A percentile compares a stretch with the other conserved stretches of the same genome.
Evolutionary conservation across 495 filamentous ascomycete genomes (phyloP).

Genomic region (Ascobolus immersus): DNA sequence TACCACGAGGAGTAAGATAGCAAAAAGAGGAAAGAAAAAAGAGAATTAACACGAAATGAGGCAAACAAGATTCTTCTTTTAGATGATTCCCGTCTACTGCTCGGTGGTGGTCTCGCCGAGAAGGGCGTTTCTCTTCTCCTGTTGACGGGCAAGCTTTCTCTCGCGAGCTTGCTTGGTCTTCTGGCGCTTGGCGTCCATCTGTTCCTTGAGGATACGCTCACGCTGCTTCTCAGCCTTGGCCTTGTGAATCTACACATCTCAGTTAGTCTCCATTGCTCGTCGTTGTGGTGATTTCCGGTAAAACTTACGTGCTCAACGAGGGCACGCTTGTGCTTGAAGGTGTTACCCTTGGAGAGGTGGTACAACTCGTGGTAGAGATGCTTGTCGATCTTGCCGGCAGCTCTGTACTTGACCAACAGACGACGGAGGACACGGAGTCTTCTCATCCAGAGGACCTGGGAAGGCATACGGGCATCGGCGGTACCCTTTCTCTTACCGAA

Average conservation of each 20-base stretch:
- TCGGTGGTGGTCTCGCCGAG: too few species aligned
- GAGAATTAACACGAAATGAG: too few species aligned
- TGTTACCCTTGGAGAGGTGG: constrained; percentile 99
- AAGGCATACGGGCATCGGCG: constrained; percentile 96
- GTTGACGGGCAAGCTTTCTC: constrained; percentile 68
- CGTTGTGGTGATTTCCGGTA: constrained; percentile 2
- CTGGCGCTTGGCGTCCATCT: constrained; percentile 98
- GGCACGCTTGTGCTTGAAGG: constrained; percentile 99
- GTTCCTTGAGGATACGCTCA: constrained; percentile 82
- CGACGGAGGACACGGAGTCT: constrained; percentile 96
- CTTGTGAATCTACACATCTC: constrained; percentile 63
- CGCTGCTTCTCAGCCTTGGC: constrained; percentile 97
- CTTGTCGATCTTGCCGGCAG: constrained; percentile 99
- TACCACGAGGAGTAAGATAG: too few species aligned
- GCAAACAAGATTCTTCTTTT: too few species aligned
- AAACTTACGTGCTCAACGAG: constrained; percentile 97
- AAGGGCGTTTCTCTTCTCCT: constrained; percentile 69
- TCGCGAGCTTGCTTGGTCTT: constrained; percentile 99
- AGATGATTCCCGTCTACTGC: too few species aligned
- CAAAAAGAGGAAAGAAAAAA: too few species aligned
- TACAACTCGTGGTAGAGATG: constrained; percentile 99
- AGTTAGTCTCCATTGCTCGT: neutral
- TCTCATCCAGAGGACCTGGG: constrained; percentile 97
- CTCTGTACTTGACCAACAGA: constrained; percentile 97
- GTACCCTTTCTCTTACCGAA: constrained; percentile 99